Evolutionary conservation across 2,329 filamentous ascomycete species (phyloP).

Genomic region (Thermochaetoides dissita): DNA sequence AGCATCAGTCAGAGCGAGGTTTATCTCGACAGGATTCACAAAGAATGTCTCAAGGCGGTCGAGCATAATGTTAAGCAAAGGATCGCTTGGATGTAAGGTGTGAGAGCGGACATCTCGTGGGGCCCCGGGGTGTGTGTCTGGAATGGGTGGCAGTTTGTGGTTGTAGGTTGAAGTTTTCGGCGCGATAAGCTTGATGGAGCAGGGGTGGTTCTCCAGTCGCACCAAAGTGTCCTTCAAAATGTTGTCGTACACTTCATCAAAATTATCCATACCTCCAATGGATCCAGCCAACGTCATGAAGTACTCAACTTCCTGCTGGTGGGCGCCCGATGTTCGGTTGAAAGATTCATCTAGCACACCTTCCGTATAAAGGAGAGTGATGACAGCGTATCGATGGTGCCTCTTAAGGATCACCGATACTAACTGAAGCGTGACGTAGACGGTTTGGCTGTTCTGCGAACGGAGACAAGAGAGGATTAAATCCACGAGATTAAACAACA

Average conservation of each 20-base stretch:
- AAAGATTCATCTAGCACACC: slow-evolving; percentile 37
- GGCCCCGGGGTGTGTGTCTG: slow-evolving; percentile 43
- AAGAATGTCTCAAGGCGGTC: slow-evolving; percentile 70
- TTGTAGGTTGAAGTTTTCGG: slow-evolving; percentile 44
- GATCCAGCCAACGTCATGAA: slow-evolving; percentile 54
- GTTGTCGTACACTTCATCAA: slow-evolving; percentile 59
- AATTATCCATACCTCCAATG: slow-evolving; percentile 54
- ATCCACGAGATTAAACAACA: slow-evolving; percentile 87
- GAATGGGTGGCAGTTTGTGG: slow-evolving; percentile 40
- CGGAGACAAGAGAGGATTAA: slow-evolving; percentile 72
- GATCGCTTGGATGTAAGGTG: slow-evolving; percentile 48
- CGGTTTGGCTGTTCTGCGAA: slow-evolving; percentile 76
- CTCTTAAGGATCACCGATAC: slow-evolving; percentile 74
- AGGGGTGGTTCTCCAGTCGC: slow-evolving; percentile 58
- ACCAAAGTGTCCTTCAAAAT: slow-evolving; percentile 58
- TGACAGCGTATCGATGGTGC: slow-evolving; percentile 75
- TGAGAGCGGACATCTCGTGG: slow-evolving; percentile 48
- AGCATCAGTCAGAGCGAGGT: slow-evolving; percentile 72
- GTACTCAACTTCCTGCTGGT: slow-evolving; percentile 61
- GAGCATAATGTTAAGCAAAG: slow-evolving; percentile 49
- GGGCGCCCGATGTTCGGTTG: slow-evolving; percentile 55
- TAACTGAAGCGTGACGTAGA: slow-evolving; percentile 76
- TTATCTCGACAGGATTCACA: slow-evolving; percentile 80
- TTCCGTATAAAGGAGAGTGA: slow-evolving; percentile 58
- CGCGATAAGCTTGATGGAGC: slow-evolving; percentile 54